phyloP scores from a whole-genome alignment of 495 filamentous ascomycete genomes.

The Durotheca rogersii region DNA sequence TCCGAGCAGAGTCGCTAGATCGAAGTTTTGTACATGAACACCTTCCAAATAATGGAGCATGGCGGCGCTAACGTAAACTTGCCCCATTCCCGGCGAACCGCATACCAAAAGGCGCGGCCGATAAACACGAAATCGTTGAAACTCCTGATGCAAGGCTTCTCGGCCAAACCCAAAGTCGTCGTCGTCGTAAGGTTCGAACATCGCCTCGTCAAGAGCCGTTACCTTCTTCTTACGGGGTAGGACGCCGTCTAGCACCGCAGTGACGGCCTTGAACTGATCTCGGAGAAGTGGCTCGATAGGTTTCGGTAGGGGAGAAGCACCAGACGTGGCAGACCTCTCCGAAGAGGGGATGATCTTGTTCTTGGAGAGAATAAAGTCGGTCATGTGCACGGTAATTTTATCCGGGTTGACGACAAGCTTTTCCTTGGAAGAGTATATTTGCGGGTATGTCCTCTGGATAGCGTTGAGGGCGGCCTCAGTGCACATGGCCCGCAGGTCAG shows the following conservation, averaged over 20 bases:
- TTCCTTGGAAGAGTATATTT: constrained; percentile 88
- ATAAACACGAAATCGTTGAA: constrained; percentile 85
- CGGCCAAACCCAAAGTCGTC: constrained; percentile 73
- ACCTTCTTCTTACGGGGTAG: constrained; percentile 79
- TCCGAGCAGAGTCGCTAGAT: constrained; percentile 74
- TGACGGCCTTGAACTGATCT: constrained; percentile 65
- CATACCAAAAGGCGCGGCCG: constrained; percentile 80
- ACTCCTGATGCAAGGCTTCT: constrained; percentile 85
- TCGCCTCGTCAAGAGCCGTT: constrained; percentile 89
- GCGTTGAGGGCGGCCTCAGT: constrained; percentile 99
- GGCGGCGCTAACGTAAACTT: constrained; percentile 86
- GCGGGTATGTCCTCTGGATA: constrained; percentile 91
- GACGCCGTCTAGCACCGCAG: constrained; percentile 67
- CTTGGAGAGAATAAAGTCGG: constrained; percentile 94
- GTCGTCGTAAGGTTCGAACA: constrained; percentile 84
- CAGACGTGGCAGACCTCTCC: constrained; percentile 79
- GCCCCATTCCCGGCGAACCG: constrained; percentile 84
- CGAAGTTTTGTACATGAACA: constrained; percentile 92
- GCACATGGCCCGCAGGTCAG: constrained; percentile 88
- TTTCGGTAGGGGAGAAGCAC: constrained; percentile 73
- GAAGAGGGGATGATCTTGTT: constrained; percentile 96
- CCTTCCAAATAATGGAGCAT: constrained; percentile 88
- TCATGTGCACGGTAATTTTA: constrained; percentile 78
- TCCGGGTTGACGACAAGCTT: constrained; percentile 87
- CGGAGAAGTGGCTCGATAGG: constrained; percentile 79